Evolutionary conservation across 768 basidiomycete species (phyloP), one percentile per base, ranked within the genome.

Genomic region (Coprinopsis cinerea): DNA sequence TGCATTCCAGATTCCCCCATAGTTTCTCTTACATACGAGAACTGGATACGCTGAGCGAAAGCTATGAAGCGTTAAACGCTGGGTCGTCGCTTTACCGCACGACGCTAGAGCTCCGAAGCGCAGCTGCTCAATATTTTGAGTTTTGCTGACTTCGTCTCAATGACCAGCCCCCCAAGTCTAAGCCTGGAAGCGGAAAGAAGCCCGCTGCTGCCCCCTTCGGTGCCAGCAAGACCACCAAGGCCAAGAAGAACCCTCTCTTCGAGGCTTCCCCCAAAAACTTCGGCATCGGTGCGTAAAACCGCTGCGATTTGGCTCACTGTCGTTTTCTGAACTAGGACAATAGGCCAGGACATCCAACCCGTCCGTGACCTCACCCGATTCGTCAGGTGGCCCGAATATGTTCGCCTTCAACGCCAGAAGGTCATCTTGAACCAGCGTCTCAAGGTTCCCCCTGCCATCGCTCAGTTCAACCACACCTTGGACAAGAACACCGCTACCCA

Each of bases 401-500:
- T 98, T 59, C 91, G 93, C 64, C 86, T 98, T 40, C 95, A 98
- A 66, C 85, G 95, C 66, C 93, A 97, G 73, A 97, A 97, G 76
- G 92, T 97, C 63, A 95, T 98, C 72, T 85, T 98, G 53, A 76
- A 89, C 80, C 92, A 97, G 74, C 91, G 95, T 62, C 78, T 98
- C 60, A 98, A 98, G 81, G 93, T 96, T 23, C 95, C 95, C 57
- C 95, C 95, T 34, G 91, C 95, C 59, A 94, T 99, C 61, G 90
- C 93, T 43, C 95, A 99, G 68, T 97, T 98, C 79, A 82, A 85
- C n/a, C 81, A 89, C 75, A 93, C 93, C 39, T 77, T 99, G 64
- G 95, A 99, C 82, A 97, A 96, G 82, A 98, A 97, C 81, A 97
- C 94, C 44, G 95, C 95, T 18, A 93, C 90, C 25, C 94, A 97